Percentiles rank a stretch among this genome's conserved stretches.
phyloP scores from a whole-genome alignment of 495 filamentous ascomycete species.

The Aspergillus cavernicola region DNA sequence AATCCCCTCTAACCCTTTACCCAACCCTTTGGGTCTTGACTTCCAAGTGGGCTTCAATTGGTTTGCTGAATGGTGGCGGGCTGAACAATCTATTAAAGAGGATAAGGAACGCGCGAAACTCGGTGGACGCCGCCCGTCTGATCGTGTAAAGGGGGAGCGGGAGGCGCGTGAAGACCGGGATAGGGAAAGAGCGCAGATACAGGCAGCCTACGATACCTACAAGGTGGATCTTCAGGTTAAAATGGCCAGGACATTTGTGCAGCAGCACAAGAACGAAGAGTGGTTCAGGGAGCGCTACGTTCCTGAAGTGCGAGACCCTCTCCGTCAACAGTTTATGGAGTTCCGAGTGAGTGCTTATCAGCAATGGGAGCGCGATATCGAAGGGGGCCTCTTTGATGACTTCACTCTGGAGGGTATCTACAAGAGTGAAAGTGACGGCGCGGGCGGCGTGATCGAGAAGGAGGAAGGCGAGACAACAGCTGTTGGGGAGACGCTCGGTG shows the following conservation, averaged over 20 bases:
- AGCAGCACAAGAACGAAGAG: constrained; percentile 85
- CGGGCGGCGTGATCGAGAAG: constrained; percentile 82
- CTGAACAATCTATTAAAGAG: constrained; percentile 79
- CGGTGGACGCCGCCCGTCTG: constrained; percentile 67
- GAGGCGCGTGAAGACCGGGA: constrained; percentile 83
- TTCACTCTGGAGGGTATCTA: constrained; percentile 94
- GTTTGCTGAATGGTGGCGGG: constrained; percentile 95
- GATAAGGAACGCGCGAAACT: constrained; percentile 75
- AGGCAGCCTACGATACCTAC: constrained; percentile 87
- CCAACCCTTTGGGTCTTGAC: constrained; percentile 78
- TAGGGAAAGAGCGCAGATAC: constrained; percentile 84
- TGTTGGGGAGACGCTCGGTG: constrained; percentile 85
- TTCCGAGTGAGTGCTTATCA: constrained; percentile 70
- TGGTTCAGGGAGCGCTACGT: constrained; percentile 98
- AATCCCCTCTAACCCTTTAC: constrained; percentile 66
- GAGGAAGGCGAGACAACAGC: constrained; percentile 91
- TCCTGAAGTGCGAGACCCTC: constrained; percentile 66
- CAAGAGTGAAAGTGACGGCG: constrained; percentile 86
- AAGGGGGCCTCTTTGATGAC: constrained; percentile 81
- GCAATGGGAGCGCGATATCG: constrained; percentile 82
- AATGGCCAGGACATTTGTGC: constrained; percentile 84
- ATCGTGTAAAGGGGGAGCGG: constrained; percentile 67
- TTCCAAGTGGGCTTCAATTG: constrained; percentile 95
- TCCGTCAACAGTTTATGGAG: constrained; percentile 66
- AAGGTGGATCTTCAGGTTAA: constrained; percentile 91